Conservation (phyloP, 768 basidiomycete species). For the Agrocybe pediades region DNA sequence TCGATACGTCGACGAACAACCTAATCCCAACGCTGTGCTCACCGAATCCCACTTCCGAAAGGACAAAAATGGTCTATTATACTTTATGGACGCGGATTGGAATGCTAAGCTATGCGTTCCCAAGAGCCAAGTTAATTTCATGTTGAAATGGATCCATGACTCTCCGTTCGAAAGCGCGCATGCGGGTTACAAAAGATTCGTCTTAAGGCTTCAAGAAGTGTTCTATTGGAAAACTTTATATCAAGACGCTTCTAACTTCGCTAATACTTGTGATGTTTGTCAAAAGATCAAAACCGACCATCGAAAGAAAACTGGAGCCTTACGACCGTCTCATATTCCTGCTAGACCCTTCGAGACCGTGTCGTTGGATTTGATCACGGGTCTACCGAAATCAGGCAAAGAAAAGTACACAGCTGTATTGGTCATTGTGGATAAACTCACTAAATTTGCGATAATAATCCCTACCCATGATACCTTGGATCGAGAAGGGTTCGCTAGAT, state of each 20-base stretch:
- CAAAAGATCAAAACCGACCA: conserved; percentile 26
- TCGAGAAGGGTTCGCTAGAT: conserved; percentile 24
- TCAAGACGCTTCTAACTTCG: conserved; percentile 19
- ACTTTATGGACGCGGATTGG: conserved; percentile 26
- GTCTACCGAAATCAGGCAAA: conserved; percentile 26
- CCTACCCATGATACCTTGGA: conserved; percentile 27
- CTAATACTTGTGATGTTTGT: conserved; percentile 26
- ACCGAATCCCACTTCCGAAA: conserved; percentile 1
- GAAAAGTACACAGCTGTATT: conserved; percentile 29
- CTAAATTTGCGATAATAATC: conserved; percentile 43
- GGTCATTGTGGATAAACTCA: conserved; percentile 36
- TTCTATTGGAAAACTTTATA: conserved; percentile 37
- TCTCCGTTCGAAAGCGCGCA: conserved; percentile 26
- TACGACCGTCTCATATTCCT: conserved; percentile 36
- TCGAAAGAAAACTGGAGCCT: conserved; percentile 30
- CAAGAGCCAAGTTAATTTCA: not conserved
- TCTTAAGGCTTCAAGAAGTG: conserved; percentile 17
- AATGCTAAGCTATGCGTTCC: conserved; percentile 31
- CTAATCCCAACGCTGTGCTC: not conserved
- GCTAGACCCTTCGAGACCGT: conserved; percentile 30
- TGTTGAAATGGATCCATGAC: conserved; percentile 29
- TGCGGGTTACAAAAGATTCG: conserved; percentile 25
- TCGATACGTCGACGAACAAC: no score
- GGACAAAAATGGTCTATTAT: conserved; percentile 13
- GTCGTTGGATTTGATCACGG: conserved; percentile 36